Base-by-base conservation (phyloP, 2,329 filamentous ascomycete genomes). In the Fusarium tanahbumbuense region DNA sequence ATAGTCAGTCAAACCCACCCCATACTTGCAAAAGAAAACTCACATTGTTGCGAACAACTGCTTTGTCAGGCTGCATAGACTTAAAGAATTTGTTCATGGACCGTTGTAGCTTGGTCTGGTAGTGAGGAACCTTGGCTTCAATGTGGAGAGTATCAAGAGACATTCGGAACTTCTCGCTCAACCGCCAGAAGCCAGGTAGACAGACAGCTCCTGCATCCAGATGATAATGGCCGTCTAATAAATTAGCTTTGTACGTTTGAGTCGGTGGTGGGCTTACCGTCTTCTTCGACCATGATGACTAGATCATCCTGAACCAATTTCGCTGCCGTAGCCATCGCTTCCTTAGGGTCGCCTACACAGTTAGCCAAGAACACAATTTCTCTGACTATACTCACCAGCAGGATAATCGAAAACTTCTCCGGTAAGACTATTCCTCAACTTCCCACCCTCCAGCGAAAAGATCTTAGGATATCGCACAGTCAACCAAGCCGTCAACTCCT, bases 11-110 rank as follows among this genome's bases (percentile, higher is more conserved):
- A 20, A 7, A 18, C 0, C 2, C 9, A 13, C 3, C 0, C 0
- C n/a, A n/a, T n/a, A n/a, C n/a, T n/a, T n/a, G n/a, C n/a, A n/a
- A 0, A 1, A 2, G 0, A 0, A 11, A 3, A 44, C 66, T 56
- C 0, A 72, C 69, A 12, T 72, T 72, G 16, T 72, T 72, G 0
- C 70, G 45, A 3, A 68, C 25, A 2, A 72, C 70, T 0, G 69
- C 59, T 20, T 70, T 72, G 0, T 72, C 70, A 0, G 70, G 69
- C 1, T 44, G 42, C 69, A 72, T 72, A 1, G 47, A 32, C 5
- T 62, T 65, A 20, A 72, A 72, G 23, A 72, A 72, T 0, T 67
- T 55, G 3, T 72, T 72, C 70, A 72, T 72, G 0, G 70, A 70
- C 22, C 59, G 70, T 37, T 70, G 67, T 0, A 72, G 32, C 12